Conservation (phyloP, 345 rosid genomes). For the Raphanus sativus region DNA sequence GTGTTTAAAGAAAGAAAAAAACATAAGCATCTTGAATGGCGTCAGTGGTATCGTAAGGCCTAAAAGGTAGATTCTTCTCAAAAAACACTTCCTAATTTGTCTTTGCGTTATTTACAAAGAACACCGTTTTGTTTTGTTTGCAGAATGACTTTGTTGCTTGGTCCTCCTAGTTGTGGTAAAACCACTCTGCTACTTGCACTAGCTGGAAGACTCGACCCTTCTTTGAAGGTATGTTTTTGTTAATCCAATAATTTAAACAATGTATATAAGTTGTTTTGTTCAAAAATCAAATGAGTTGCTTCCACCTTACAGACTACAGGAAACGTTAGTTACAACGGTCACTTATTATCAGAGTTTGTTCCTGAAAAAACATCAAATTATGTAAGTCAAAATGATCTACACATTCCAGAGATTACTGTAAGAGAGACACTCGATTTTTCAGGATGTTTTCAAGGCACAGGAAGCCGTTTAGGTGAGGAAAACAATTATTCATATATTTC, state of each 20-base stretch:
- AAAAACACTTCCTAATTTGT: neutral
- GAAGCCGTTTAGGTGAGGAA: slow-evolving; percentile 30
- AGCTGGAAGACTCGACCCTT: slow-evolving; percentile 38
- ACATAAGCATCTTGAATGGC: slow-evolving; percentile 52
- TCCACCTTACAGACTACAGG: slow-evolving; percentile 22
- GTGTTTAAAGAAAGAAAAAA: slow-evolving; percentile 32
- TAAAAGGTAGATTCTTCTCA: slow-evolving; percentile 28
- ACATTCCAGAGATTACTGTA: slow-evolving; percentile 69
- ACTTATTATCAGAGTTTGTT: slow-evolving; percentile 45
- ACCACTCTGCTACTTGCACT: slow-evolving; percentile 41
- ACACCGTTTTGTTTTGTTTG: neutral
- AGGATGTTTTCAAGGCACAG: slow-evolving; percentile 70
- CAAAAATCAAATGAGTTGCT: neutral
- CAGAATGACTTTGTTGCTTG: slow-evolving; percentile 43
- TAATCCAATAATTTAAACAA: neutral
- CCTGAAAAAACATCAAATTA: slow-evolving; percentile 39
- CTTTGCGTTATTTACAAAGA: neutral
- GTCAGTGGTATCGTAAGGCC: slow-evolving; percentile 64
- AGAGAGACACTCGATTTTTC: slow-evolving; percentile 81
- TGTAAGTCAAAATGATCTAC: slow-evolving; percentile 73
- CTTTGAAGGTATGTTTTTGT: slow-evolving; percentile 38
- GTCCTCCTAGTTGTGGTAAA: slow-evolving; percentile 47
- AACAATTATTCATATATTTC: neutral
- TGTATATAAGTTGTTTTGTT: neutral
- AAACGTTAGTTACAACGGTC: slow-evolving; percentile 57